phyloP scores from a whole-genome alignment of 2,329 filamentous ascomycete species.

The Aureobasidium sp. region DNA sequence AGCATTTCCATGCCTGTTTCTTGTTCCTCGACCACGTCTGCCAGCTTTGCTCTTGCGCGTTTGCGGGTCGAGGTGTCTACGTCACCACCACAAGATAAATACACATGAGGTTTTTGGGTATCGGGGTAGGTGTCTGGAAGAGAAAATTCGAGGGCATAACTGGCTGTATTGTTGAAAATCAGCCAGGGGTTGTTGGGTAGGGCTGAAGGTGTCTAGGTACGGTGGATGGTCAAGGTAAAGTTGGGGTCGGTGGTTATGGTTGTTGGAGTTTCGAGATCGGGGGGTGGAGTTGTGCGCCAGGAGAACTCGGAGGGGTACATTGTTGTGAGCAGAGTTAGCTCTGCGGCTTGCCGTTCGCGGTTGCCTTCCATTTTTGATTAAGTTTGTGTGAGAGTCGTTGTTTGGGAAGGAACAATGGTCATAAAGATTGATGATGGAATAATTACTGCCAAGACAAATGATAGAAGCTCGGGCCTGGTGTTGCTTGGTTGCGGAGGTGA shows the following conservation, averaged over 20 bases:
- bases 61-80: slow-evolving; percentile 13
- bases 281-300: slow-evolving; percentile 10
- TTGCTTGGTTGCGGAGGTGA: slow-evolving; percentile 5
- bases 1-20: slow-evolving; percentile 11
- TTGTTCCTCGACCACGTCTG: not conserved
- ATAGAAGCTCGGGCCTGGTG: slow-evolving; percentile 2
- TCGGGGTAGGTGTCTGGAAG: slow-evolving; percentile 13
- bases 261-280: not conserved
- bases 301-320: slow-evolving; percentile 17
- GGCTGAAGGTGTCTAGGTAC: not conserved
- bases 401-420: not conserved
- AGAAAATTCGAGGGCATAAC: slow-evolving; percentile 14
- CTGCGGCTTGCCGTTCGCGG: slow-evolving; percentile 13
- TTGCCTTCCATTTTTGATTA: slow-evolving; percentile 4
- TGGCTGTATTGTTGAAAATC: slow-evolving; percentile 12
- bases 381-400: not conserved
- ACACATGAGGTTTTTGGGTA: slow-evolving; percentile 10
- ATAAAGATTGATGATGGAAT: not conserved
- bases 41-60: slow-evolving; percentile 9
- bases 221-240: slow-evolving; percentile 10
- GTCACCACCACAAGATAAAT: slow-evolving; percentile 11
- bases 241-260: slow-evolving; percentile 3
- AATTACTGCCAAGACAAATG: not conserved
- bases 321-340: slow-evolving; percentile 14
- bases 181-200: not conserved